Conservation (phyloP, 495 filamentous ascomycete genomes). For the Penicillium simplicissimum region DNA sequence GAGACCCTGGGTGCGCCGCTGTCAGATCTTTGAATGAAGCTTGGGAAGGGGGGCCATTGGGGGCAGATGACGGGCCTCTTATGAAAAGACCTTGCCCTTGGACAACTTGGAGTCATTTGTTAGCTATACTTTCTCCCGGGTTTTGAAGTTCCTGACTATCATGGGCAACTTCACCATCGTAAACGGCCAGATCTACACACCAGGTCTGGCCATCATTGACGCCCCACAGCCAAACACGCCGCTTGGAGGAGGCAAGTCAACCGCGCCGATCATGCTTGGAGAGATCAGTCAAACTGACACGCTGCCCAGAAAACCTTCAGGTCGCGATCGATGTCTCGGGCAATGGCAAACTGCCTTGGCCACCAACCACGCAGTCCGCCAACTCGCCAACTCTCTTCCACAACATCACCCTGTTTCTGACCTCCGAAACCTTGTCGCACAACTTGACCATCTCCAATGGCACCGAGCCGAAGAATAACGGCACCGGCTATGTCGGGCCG, state of each 20-base stretch:
- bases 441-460: constrained; percentile 72
- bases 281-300: background rate
- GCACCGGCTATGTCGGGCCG: constrained; percentile 54
- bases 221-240: constrained; percentile 67
- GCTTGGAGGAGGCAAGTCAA: constrained; percentile 58
- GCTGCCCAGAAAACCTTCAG: constrained; percentile 57
- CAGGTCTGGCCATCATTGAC: constrained; percentile 62
- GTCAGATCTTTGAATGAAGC: constrained; percentile 5
- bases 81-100: background rate
- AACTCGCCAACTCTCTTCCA: constrained; percentile 55
- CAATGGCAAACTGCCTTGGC: constrained; percentile 60
- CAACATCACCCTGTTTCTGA: constrained; percentile 67
- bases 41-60: background rate
- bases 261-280: background rate
- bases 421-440: constrained; percentile 55
- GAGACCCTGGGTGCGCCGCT: constrained; percentile 19
- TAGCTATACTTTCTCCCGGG: background rate
- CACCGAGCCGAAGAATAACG: constrained; percentile 46
- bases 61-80: background rate
- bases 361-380: constrained; percentile 40
- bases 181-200: constrained; percentile 63
- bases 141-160: background rate
- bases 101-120: background rate
- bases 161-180: constrained; percentile 51
- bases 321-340: constrained; percentile 66